A percentile compares a stretch with the other conserved stretches of the same genome.
phyloP scores from a whole-genome alignment of 352 stramenopile genomes.

The Phytophthora constricta region DNA sequence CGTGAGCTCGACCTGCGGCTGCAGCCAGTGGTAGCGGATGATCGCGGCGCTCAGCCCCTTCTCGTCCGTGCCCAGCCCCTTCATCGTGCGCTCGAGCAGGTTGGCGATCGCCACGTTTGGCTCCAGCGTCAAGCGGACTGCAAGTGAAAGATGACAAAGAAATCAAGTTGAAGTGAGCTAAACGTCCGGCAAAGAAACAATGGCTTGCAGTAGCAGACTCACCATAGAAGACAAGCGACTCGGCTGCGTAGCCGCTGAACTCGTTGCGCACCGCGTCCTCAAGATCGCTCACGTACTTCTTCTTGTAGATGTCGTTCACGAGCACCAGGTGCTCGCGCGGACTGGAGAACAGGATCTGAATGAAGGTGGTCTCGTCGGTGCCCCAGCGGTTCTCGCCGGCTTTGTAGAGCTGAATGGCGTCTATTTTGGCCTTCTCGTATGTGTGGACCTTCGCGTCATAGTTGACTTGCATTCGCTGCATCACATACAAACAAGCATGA shows the following conservation, averaged over 20 bases:
- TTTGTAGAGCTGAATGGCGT: conserved; percentile 73
- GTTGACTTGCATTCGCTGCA: conserved; percentile 39
- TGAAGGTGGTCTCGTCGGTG: conserved; percentile 75
- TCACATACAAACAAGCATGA: background rate
- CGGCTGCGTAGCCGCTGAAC: conserved; percentile 67
- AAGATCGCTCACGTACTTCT: conserved; percentile 72
- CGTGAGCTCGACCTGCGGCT: conserved; percentile 40
- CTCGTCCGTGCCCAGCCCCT: conserved; percentile 63
- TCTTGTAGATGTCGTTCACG: conserved; percentile 71
- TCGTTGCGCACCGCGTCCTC: conserved; percentile 64
- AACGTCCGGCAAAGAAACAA: background rate
- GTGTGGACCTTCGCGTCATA: conserved; percentile 70
- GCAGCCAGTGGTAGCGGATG: conserved; percentile 62
- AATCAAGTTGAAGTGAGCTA: conserved; percentile 11
- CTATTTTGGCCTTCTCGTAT: conserved; percentile 51
- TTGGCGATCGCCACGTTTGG: conserved; percentile 52
- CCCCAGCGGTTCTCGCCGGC: conserved; percentile 76
- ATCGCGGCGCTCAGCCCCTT: conserved; percentile 57
- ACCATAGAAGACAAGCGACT: conserved; percentile 73
- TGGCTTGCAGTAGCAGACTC: conserved; percentile 14
- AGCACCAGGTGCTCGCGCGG: conserved; percentile 61
- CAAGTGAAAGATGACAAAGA: conserved; percentile 9
- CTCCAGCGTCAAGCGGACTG: conserved; percentile 63
- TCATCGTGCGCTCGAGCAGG: conserved; percentile 70
- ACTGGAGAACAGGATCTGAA: conserved; percentile 65